phyloP scores from a whole-genome alignment of 2,329 filamentous ascomycete species.

The Alternaria longipes region DNA sequence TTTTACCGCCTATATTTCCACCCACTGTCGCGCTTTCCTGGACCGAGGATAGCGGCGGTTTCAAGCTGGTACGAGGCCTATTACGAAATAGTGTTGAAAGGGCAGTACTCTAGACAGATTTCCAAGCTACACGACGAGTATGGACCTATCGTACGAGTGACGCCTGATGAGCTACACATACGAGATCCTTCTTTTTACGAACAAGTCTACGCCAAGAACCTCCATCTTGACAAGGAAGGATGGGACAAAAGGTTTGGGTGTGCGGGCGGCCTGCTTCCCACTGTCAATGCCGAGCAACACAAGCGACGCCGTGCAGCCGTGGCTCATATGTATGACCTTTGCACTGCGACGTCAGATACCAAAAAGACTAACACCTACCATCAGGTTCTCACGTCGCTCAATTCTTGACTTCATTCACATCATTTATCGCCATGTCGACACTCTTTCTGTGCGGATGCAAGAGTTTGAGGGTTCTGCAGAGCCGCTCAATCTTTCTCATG shows the following conservation, averaged over 20 bases:
- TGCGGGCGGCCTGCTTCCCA: slow-evolving; percentile 39
- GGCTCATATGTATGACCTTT: slow-evolving; percentile 37
- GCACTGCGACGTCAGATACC: slow-evolving; percentile 6
- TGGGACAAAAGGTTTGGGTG: slow-evolving; percentile 48
- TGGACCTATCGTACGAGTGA: slow-evolving; percentile 55
- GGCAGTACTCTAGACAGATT: slow-evolving; percentile 46
- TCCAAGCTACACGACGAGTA: slow-evolving; percentile 44
- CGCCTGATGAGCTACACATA: slow-evolving; percentile 56
- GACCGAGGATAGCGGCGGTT: slow-evolving; percentile 49
- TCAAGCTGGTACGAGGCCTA: slow-evolving; percentile 49
- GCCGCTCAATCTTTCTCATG: slow-evolving; percentile 41
- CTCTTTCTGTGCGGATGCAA: slow-evolving; percentile 39
- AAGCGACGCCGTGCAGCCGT: slow-evolving; percentile 45
- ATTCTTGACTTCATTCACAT: slow-evolving; percentile 49
- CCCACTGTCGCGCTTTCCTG: slow-evolving; percentile 57
- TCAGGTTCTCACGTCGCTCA: slow-evolving; percentile 49
- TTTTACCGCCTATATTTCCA: slow-evolving; percentile 56
- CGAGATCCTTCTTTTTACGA: slow-evolving; percentile 53
- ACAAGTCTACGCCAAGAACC: slow-evolving; percentile 43
- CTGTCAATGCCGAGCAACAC: slow-evolving; percentile 40
- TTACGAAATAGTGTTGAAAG: slow-evolving; percentile 44
- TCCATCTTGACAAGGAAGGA: slow-evolving; percentile 46
- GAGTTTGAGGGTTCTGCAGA: slow-evolving; percentile 43
- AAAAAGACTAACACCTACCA: slow-evolving; percentile 4
- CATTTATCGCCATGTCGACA: slow-evolving; percentile 47